Conservation (phyloP, 192 early-diverging fungal species). For the Coemansia sp. region DNA sequence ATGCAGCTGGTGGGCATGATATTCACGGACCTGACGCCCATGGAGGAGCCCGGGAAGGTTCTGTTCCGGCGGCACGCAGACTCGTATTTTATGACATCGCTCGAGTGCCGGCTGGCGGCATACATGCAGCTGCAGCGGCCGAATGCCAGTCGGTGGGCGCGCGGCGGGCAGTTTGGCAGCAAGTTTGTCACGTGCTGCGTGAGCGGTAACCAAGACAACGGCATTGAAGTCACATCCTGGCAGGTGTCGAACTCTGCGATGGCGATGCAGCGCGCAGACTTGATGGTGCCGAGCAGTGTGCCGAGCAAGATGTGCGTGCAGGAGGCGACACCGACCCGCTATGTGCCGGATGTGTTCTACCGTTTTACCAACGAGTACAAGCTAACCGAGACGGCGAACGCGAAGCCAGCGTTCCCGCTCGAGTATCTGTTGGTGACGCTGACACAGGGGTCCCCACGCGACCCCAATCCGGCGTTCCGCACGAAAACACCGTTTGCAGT, state of each 20-base stretch:
- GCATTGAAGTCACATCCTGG: slow-evolving; percentile 82
- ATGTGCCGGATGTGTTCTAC: slow-evolving; percentile 97
- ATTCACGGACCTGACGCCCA: slow-evolving; percentile 92
- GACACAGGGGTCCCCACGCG: slow-evolving; percentile 89
- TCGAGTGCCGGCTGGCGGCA: slow-evolving; percentile 84
- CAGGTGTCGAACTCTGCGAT: slow-evolving; percentile 91
- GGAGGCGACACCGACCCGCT: slow-evolving; percentile 68
- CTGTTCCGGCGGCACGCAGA: slow-evolving; percentile 85
- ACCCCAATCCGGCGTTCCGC: slow-evolving; percentile 72
- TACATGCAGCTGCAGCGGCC: slow-evolving; percentile 79
- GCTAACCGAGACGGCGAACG: slow-evolving; percentile 78
- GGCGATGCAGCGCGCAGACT: slow-evolving; percentile 87
- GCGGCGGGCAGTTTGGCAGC: slow-evolving; percentile 78
- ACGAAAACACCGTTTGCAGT: slow-evolving; percentile 61
- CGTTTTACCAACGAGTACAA: slow-evolving; percentile 95
- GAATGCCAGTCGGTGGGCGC: slow-evolving; percentile 66
- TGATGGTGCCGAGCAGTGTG: slow-evolving; percentile 86
- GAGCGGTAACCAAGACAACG: slow-evolving; percentile 83
- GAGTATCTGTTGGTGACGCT: slow-evolving; percentile 94
- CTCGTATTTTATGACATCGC: slow-evolving; percentile 91
- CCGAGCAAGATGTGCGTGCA: slow-evolving; percentile 85
- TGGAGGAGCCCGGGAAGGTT: slow-evolving; percentile 74
- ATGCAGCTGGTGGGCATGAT: slow-evolving; percentile 82
- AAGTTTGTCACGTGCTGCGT: slow-evolving; percentile 95
- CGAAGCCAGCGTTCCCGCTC: slow-evolving; percentile 95